phyloP scores from a whole-genome alignment of 306 rosid species.

The Bauhinia variegata region DNA sequence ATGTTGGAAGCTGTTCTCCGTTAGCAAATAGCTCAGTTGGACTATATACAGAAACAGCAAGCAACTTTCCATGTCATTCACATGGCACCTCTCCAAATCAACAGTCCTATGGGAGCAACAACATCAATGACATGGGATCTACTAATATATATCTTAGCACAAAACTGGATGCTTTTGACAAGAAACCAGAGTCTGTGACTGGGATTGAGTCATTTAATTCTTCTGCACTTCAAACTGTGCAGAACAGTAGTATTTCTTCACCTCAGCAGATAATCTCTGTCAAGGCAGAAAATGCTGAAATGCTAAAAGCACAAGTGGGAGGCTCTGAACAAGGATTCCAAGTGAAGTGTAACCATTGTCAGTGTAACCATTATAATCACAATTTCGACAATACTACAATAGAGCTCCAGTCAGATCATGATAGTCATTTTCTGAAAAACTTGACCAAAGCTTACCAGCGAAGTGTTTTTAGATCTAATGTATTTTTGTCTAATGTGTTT shows the following conservation, averaged over 20 bases:
- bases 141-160: constrained; percentile 41
- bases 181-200: constrained; percentile 45
- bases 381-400: constrained; percentile 40
- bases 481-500: constrained; percentile 48
- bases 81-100: constrained; percentile 52
- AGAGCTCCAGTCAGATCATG: constrained; percentile 39
- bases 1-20: constrained; percentile 55
- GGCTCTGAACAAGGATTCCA: constrained; percentile 51
- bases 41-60: constrained; percentile 38
- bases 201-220: constrained; percentile 48
- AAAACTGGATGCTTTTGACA: constrained; percentile 44
- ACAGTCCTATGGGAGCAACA: constrained; percentile 54
- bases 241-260: constrained; percentile 37
- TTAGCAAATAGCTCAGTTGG: constrained; percentile 51
- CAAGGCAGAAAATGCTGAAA: constrained; percentile 39
- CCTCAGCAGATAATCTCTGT: constrained; percentile 39
- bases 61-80: constrained; percentile 47
- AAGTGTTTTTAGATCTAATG: too few species aligned
- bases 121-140: constrained; percentile 54
- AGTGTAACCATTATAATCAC: constrained; percentile 53
- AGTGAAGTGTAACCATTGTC: constrained; percentile 46
- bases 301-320: constrained; percentile 36
- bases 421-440: constrained; percentile 38
- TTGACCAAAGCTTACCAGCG: constrained; percentile 42
- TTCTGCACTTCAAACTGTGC: constrained; percentile 44